phyloP scores from a whole-genome alignment of 2,329 filamentous ascomycete genomes.

The Beauveria scarabaeidicola region DNA sequence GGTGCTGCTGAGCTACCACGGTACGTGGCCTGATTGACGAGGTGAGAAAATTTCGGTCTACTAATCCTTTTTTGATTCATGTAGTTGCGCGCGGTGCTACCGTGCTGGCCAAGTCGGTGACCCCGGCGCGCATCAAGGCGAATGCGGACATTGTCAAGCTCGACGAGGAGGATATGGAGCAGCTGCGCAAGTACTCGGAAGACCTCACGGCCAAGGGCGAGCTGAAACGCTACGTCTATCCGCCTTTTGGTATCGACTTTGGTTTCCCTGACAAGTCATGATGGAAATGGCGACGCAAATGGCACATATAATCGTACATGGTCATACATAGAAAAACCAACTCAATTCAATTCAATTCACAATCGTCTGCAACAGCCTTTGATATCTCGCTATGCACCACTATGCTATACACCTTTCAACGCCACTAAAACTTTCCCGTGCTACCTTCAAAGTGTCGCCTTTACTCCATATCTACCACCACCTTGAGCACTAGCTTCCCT shows the following conservation, averaged over 20 bases:
- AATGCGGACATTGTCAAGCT: conserved; percentile 61
- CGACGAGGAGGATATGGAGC: conserved; percentile 51
- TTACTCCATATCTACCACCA: conserved; percentile 46
- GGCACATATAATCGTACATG: background rate
- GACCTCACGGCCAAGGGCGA: conserved; percentile 41
- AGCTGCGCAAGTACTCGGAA: conserved; percentile 48
- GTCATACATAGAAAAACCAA: background rate
- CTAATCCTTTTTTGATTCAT: background rate
- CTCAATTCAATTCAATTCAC: background rate
- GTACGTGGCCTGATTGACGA: conserved; percentile 27
- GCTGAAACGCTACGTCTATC: conserved; percentile 56
- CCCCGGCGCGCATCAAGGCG: conserved; percentile 56
- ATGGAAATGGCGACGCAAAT: conserved; percentile 8
- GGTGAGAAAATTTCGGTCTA: background rate
- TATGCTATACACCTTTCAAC: background rate
- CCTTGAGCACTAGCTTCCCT: conserved; percentile 66
- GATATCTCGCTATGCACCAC: conserved; percentile 5
- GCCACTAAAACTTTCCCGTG: background rate
- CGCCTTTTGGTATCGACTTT: conserved; percentile 59
- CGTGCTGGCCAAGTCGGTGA: conserved; percentile 67
- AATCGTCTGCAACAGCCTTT: background rate
- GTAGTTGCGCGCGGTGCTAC: conserved; percentile 59
- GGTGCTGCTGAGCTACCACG: conserved; percentile 63
- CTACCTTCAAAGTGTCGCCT: background rate
- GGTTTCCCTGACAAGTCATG: conserved; percentile 61